These are phyloP conservation scores for Coemansia sp. DNA, from an alignment of 192 early-diverging fungal genomes.

Conservation along the genomic window DNA sequence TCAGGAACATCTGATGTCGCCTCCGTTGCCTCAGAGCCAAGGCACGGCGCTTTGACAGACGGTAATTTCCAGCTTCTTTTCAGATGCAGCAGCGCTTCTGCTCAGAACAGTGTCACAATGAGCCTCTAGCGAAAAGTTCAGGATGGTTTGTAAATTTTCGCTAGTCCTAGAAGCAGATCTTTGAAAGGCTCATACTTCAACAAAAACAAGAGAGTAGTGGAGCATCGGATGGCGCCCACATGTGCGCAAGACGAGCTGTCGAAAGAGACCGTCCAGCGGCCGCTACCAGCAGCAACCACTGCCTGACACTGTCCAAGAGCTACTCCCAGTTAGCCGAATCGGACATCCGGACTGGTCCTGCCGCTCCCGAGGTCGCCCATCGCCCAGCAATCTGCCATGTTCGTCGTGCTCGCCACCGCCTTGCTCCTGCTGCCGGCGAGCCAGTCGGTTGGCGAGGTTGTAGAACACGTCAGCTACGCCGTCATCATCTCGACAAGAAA, in stretches of 20 bases:
- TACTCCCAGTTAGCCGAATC: slow-evolving; percentile 28
- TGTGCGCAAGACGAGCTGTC: too few species aligned
- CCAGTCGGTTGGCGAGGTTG: slow-evolving; percentile 43
- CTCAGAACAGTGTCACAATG: neutral
- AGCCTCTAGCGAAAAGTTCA: neutral
- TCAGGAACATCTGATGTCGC: neutral
- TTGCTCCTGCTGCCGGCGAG: slow-evolving; percentile 23
- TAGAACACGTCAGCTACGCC: slow-evolving; percentile 57
- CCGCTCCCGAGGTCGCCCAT: slow-evolving; percentile 18
- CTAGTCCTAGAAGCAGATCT: neutral
- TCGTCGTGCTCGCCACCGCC: slow-evolving; percentile 18
- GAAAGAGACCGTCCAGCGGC: slow-evolving; percentile 7
- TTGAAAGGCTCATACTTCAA: neutral
- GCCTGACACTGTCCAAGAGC: slow-evolving; percentile 8
- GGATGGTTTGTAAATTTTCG: neutral
- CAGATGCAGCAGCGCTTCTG: neutral
- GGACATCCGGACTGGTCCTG: slow-evolving; percentile 29
- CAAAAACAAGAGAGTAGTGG: neutral
- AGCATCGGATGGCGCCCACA: neutral
- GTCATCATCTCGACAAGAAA: slow-evolving; percentile 73
- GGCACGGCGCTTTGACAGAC: neutral
- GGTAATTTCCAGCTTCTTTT: neutral
- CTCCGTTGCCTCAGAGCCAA: neutral
- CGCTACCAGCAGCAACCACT: slow-evolving; percentile 35
- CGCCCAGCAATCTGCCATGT: slow-evolving; percentile 19